A percentile compares a stretch with the other conserved stretches of the same genome.
phyloP scores from a whole-genome alignment of 192 early-diverging fungal genomes.

The Chytriomyces confervae region DNA sequence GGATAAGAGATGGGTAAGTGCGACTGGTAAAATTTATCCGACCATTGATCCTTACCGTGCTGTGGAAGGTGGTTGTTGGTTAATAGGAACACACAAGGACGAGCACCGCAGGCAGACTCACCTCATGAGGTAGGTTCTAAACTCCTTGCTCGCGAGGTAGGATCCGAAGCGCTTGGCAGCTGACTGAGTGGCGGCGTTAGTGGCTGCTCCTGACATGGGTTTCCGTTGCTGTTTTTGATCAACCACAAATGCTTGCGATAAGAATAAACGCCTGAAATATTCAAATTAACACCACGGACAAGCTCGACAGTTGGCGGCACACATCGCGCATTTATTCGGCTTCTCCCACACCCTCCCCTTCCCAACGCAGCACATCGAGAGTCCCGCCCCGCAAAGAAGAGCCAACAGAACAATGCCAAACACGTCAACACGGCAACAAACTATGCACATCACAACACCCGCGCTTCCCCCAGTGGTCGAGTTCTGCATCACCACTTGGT shows the following conservation, averaged over 20 bases:
- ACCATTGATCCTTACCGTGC: constrained; percentile 14
- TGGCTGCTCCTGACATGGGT: neutral
- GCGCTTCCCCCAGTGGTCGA: neutral
- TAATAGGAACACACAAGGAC: neutral
- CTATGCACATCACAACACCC: neutral
- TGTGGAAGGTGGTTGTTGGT: neutral
- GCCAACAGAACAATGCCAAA: neutral
- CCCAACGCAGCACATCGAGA: neutral
- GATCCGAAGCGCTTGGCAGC: constrained; percentile 28
- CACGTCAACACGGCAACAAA: neutral
- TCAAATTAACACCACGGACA: neutral
- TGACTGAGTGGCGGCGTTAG: neutral
- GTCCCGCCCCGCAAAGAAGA: neutral
- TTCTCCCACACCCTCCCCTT: neutral
- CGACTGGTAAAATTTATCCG: no score
- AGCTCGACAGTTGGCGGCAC: neutral
- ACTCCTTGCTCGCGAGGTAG: constrained; percentile 51
- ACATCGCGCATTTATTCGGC: neutral
- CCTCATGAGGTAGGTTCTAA: constrained; percentile 58
- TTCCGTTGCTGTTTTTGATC: neutral
- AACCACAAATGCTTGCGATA: neutral
- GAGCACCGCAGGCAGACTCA: constrained; percentile 9
- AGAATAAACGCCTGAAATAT: neutral
- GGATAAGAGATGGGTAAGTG: neutral
- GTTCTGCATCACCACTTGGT: constrained; percentile 2